Evolutionary conservation across 495 filamentous ascomycete genomes (phyloP).

Genomic region (Trichoderma reesei): DNA sequence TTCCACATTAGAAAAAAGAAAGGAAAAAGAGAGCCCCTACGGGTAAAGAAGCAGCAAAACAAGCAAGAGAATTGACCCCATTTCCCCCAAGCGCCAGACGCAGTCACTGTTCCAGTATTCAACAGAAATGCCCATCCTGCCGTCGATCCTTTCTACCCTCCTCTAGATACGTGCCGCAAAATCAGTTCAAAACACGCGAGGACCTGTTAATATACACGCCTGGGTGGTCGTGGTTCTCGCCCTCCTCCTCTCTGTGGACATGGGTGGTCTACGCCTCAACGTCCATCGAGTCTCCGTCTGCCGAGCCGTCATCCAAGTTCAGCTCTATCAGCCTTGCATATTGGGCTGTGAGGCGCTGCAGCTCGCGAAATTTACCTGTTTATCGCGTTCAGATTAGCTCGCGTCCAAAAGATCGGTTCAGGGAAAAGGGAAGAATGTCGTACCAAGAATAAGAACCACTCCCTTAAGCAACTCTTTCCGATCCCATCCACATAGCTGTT

Average conservation of each 20-base stretch:
- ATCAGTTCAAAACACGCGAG: too few species aligned
- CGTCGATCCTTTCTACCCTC: too few species aligned
- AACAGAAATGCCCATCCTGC: too few species aligned
- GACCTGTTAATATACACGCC: too few species aligned
- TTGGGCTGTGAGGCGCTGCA: conserved; percentile 84
- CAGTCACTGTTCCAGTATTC: too few species aligned
- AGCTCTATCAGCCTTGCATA: conserved; percentile 68
- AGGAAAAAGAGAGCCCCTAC: too few species aligned
- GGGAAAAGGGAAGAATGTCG: conserved; percentile 20
- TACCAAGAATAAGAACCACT: conserved; percentile 87
- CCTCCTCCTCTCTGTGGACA: not conserved
- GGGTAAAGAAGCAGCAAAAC: too few species aligned
- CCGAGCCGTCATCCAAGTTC: conserved; percentile 39
- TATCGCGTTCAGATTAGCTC: conserved; percentile 23
- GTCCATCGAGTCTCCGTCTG: conserved; percentile 8
- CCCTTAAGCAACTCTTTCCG: conserved; percentile 75
- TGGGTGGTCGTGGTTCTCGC: too few species aligned
- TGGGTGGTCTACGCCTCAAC: not conserved
- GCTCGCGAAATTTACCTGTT: conserved; percentile 82
- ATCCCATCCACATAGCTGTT: conserved; percentile 79
- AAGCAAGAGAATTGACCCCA: too few species aligned
- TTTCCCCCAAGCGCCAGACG: too few species aligned
- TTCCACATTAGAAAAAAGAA: too few species aligned
- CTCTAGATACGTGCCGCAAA: too few species aligned
- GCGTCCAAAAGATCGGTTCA: not conserved